These are phyloP conservation scores for Periconia macrospinosa DNA, from an alignment of 2,329 filamentous ascomycete species.

Conservation along the genomic window DNA sequence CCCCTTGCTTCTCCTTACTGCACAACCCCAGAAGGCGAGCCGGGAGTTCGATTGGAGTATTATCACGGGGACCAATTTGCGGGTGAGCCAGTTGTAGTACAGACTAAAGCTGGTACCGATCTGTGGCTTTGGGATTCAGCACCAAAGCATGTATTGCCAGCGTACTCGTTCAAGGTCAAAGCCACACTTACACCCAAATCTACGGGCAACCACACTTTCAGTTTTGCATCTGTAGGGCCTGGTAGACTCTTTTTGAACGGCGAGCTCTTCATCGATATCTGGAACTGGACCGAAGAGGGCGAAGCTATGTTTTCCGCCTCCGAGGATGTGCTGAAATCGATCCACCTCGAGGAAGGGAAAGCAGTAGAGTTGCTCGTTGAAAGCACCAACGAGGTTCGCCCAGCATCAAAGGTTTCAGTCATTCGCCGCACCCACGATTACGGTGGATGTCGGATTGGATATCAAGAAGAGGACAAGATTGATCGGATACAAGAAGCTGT, in stretches of 20 bases:
- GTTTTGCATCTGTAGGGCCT: conserved; percentile 68
- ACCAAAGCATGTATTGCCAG: conserved; percentile 61
- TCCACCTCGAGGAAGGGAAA: conserved; percentile 61
- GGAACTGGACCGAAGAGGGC: conserved; percentile 70
- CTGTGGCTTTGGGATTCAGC: conserved; percentile 73
- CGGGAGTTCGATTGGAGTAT: conserved; percentile 67
- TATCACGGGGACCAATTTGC: conserved; percentile 65
- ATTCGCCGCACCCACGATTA: conserved; percentile 65
- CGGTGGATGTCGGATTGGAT: conserved; percentile 71
- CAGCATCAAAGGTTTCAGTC: conserved; percentile 60
- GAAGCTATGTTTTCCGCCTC: conserved; percentile 74
- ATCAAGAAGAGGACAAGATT: conserved; percentile 68
- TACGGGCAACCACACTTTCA: conserved; percentile 66
- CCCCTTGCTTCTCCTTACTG: conserved; percentile 64
- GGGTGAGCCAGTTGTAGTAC: conserved; percentile 58
- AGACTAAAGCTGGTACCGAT: conserved; percentile 65
- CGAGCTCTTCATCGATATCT: conserved; percentile 63
- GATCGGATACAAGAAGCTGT: conserved; percentile 60
- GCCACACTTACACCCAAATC: conserved; percentile 61
- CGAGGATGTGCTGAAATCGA: conserved; percentile 63
- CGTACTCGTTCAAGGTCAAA: conserved; percentile 67
- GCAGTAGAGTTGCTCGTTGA: conserved; percentile 65
- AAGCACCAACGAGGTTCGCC: conserved; percentile 68
- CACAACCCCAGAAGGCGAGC: conserved; percentile 58
- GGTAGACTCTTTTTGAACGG: conserved; percentile 64